Conservation (phyloP, 106 monocot genomes). For the Platanthera guangdongensis region DNA sequence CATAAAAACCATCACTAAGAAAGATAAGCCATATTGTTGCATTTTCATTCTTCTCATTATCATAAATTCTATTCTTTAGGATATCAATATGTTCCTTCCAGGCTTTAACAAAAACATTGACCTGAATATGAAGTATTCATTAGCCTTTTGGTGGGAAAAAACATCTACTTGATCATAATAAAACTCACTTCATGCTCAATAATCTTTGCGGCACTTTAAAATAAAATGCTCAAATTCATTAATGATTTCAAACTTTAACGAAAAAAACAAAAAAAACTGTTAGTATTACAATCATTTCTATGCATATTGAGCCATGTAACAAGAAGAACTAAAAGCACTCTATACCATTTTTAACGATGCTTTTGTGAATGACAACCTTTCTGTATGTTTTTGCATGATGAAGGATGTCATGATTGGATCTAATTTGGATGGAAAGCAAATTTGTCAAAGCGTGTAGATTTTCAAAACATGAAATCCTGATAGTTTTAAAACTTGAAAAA, state of each 20-base stretch:
- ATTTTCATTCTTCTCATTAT: conserved; percentile 38
- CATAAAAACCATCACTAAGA: conserved; percentile 41
- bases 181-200: conserved; percentile 90
- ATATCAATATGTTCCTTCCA: conserved; percentile 98
- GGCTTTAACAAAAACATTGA: conserved; percentile 71
- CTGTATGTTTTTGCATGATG: conserved; percentile 64
- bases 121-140: conserved; percentile 26
- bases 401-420: conserved; percentile 68
- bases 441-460: background rate
- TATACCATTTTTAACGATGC: conserved; percentile 78
- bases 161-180: background rate
- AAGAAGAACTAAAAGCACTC: background rate
- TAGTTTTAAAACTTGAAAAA: background rate
- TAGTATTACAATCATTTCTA: background rate
- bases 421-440: conserved; percentile 47
- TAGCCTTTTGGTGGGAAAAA: background rate
- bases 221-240: conserved; percentile 64
- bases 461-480: background rate
- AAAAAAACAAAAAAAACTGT: conserved; percentile 1
- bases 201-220: conserved; percentile 84
- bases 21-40: conserved; percentile 55
- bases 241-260: conserved; percentile 70
- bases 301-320: background rate
- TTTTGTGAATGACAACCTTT: conserved; percentile 62
- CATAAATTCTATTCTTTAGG: conserved; percentile 72